These are phyloP conservation scores for Crotalaria pallida DNA, from an alignment of 306 rosid species.

Conservation along the genomic window DNA sequence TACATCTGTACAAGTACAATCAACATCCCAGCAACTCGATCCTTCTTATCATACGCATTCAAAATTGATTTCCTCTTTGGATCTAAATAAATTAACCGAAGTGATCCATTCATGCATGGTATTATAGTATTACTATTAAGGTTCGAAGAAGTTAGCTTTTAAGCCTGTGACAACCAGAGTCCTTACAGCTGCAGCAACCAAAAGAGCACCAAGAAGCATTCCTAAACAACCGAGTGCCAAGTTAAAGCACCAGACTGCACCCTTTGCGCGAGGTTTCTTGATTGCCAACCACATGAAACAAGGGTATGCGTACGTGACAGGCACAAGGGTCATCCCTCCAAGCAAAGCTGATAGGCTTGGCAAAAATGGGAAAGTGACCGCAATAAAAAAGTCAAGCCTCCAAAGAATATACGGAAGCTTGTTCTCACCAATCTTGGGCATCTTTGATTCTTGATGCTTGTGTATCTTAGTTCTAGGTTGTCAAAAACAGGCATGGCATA, in stretches of 20 bases:
- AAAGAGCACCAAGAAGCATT: conserved; percentile 33
- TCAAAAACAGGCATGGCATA: conserved; percentile 61
- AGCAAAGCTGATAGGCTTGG: conserved; percentile 38
- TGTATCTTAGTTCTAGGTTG: conserved; percentile 48
- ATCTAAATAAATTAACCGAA: too few species aligned
- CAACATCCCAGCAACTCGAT: too few species aligned
- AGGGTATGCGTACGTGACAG: conserved; percentile 61
- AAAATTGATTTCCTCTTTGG: too few species aligned
- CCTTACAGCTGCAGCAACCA: conserved; percentile 44
- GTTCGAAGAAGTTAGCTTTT: conserved; percentile 58
- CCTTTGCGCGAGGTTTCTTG: conserved; percentile 39
- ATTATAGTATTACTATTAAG: background rate
- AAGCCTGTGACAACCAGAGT: conserved; percentile 38
- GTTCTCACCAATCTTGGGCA: conserved; percentile 35
- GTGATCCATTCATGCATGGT: too few species aligned
- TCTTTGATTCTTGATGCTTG: conserved; percentile 29
- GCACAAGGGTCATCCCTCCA: conserved; percentile 51
- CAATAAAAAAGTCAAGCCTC: conserved; percentile 43
- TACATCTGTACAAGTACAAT: too few species aligned
- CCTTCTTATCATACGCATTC: too few species aligned
- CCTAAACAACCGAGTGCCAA: conserved; percentile 51
- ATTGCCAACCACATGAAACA: conserved; percentile 75
- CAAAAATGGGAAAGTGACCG: conserved; percentile 63
- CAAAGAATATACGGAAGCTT: conserved; percentile 39
- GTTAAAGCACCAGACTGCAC: conserved; percentile 36